Base-by-base conservation (phyloP, 805 yeast species). In the Metschnikowia borealis region DNA sequence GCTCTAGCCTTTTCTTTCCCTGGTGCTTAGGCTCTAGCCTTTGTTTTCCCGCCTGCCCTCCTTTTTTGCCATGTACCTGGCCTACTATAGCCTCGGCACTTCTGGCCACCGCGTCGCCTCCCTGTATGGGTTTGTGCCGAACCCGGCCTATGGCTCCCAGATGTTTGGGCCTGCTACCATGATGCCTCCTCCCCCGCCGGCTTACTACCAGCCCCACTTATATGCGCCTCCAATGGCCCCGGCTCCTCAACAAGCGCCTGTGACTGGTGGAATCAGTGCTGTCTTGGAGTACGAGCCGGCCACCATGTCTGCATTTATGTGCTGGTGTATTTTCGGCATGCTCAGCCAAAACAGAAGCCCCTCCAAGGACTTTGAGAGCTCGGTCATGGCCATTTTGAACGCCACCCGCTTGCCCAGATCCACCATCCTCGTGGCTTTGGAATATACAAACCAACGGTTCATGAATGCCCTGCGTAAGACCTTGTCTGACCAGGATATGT, bases 401-500 rank as follows among this genome's bases (percentile, higher is more conserved):
- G 95, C 97, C 11, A 94, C 97, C 3, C 81, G 98, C 57, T 74
- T 92, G 58, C 96, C 97, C 31, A 80, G 84, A 56, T 80, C 89
- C 2, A 87, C 98, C 15, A 78, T 94, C 38, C 74, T 90, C 33
- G 75, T 91, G 61, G 84, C 96, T 17, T 73, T 90, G 61, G 88
- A 89, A 58, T 89, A 87, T 63, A 71, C 91, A 61, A 81, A 87
- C 59, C 86, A 86, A 62, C 75, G 87, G 53, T 68, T 67, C 50
- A 62, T 62, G 15, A 65, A 74, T 43, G 48, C 64, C 36, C 62
- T 60, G 44, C 41, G 44, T 26, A 33, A 47, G 17, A 26, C 44
- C n/a, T 51, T 72, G 48, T 42, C 55, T 49, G 69, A 70, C 47
- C 60, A 61, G 44, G 71, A 76, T 53, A 61, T 73, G 62, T 87